Evolutionary conservation across 352 stramenopile genomes (phyloP), one percentile per base, ranked within the genome.

Genomic region (Phytophthora rubi): DNA sequence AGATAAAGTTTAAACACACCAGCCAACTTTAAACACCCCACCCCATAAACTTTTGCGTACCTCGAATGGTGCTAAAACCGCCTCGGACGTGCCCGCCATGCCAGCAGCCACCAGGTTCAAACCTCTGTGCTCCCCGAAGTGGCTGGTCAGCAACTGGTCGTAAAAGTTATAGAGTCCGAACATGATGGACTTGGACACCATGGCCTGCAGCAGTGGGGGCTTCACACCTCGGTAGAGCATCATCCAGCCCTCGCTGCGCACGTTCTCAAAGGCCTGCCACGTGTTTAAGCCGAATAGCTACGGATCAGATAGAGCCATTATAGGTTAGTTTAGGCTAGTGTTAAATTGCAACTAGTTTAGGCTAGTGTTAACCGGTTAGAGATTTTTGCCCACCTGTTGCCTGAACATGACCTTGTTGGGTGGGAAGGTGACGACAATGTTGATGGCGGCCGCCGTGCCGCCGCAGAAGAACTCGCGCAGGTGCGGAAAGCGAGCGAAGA

Each of bases 391-490:
- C 80, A 91, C 89, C 86, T 96, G 89, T 60, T 97, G 89, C 9
- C 90, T 85, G 65, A 97, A 97, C 89, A 97, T 97, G 65, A 97
- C 71, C 75, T 97, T 97, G 73, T 96, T 96, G 42, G 85, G 85
- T 33, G 86, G 79, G 69, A 97, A 97, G 6, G 90, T 97, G 59
- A 94, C 72, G 39, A 96, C 55, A 56, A 96, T 95, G 65, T 97
- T 97, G 76, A 96, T 90, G 37, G 89, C 87, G 9, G 90, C 89
- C 1, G 90, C 90, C 15, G 85, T 80, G 58, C 87, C 90, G 39
- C 90, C 90, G 44, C 88, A 93, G 55, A 88, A 73, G 67, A 95
- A 93, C 80, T 97, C 90, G 48, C 83, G 86, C 60, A 93, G 51
- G 57, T 95, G 86, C 56, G 87, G 88, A 57, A 85, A 86, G 39